Evolutionary conservation across 768 basidiomycete species (phyloP), one percentile per base, ranked within the genome.

Genomic region (Dioszegia aurantiaca): DNA sequence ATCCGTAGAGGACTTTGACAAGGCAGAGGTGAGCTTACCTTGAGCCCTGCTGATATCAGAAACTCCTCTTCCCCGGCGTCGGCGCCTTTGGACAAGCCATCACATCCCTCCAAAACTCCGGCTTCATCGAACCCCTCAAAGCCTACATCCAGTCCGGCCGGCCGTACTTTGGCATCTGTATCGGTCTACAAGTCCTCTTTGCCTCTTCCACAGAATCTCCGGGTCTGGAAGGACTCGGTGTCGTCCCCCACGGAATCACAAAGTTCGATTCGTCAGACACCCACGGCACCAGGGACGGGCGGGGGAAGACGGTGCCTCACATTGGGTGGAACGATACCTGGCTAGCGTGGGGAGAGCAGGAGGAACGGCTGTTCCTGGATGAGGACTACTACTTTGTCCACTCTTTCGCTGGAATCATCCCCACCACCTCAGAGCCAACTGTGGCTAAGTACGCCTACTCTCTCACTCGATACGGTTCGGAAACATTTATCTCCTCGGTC

Each of bases 171-270:
- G 76, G 77, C 17, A 98, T 99, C 80, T 99, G 95, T 79, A 89
- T 99, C 71, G 95, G 95, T 68, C 87, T 99, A 86, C 95, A 99
- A 78, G 84, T 95, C 57, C 88, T 99, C 61, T 98, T 91, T 79
- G 80, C 83, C 58, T 85, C 87, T 14, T 97, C 94, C 16, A 79
- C 83, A 60, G 95, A 99, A 79, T 86, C 86, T 14, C 82, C 84
- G 16, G 69, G 75, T 19, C 78, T 79, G 26, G 75, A 69, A n/a
- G 93, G 94, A n/a, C 82, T 98, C 21, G 88, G 85, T 17, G 77
- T 90, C 63, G 86, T 99, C 61, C 87, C 89, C n/a, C 85, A 80
- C 64, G 80, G 81, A n/a, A 89, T 97, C 67, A 82, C 84, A 55
- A 79, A 80, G 14, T 97, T 99, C 70, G 53, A 59, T 28, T 49